These are phyloP conservation scores for Neospermospora avenae DNA, from an alignment of 2,329 filamentous ascomycete genomes.

Conservation along the genomic window DNA sequence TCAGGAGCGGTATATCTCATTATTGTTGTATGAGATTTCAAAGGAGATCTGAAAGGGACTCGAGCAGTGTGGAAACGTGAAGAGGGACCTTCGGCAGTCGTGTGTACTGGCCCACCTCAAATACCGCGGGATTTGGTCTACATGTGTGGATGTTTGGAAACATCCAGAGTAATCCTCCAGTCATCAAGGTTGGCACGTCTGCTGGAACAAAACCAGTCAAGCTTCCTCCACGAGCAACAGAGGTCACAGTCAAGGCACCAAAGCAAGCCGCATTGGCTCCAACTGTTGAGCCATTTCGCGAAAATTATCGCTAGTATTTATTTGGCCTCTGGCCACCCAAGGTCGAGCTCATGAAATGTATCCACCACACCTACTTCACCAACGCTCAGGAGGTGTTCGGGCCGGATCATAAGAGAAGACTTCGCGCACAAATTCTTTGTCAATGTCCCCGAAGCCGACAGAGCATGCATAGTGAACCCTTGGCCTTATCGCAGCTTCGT, in stretches of 20 bases:
- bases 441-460: not conserved
- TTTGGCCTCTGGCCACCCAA: constrained; percentile 28
- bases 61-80: constrained; percentile 29
- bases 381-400: constrained; percentile 24
- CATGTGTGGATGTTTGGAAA: constrained; percentile 30
- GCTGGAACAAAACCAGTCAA: too few relatives aligned
- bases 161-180: constrained; percentile 20
- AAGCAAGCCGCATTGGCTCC: too few relatives aligned
- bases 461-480: not conserved
- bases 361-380: constrained; percentile 22
- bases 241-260: too few relatives aligned
- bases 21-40: constrained; percentile 25
- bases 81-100: constrained; percentile 23
- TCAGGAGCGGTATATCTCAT: constrained; percentile 9
- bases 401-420: not conserved
- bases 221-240: too few relatives aligned
- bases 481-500: constrained; percentile 27
- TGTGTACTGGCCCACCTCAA: constrained; percentile 14
- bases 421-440: not conserved
- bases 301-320: constrained; percentile 30
- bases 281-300: too few relatives aligned
- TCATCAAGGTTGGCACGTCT: not conserved
- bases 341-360: constrained; percentile 22
- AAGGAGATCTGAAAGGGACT: constrained; percentile 17
- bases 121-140: constrained; percentile 27